These are phyloP conservation scores for Lodderomyces metapsilosis DNA, from an alignment of 1,139 yeast genomes.

Conservation along the genomic window DNA sequence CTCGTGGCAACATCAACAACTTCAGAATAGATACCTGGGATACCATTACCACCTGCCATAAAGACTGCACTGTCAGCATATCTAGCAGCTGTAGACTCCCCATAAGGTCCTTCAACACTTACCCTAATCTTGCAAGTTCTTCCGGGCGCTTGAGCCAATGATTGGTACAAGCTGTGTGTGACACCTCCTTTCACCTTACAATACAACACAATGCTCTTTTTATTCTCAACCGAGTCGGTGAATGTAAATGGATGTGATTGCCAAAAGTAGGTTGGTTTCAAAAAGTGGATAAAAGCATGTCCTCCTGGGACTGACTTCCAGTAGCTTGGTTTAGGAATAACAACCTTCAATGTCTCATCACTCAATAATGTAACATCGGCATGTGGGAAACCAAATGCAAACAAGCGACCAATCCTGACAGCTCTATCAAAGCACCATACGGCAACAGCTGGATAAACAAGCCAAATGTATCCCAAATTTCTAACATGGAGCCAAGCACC, in stretches of 20 bases:
- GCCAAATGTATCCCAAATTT: slow-evolving; percentile 38
- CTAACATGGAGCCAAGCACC: slow-evolving; percentile 45
- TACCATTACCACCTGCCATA: slow-evolving; percentile 45
- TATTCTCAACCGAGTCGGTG: slow-evolving; percentile 22
- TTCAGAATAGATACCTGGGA: slow-evolving; percentile 44
- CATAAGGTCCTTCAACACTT: slow-evolving; percentile 44
- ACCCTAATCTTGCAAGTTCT: slow-evolving; percentile 28
- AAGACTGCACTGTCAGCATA: slow-evolving; percentile 38
- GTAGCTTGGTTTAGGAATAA: slow-evolving; percentile 37
- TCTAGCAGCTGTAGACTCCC: slow-evolving; percentile 29
- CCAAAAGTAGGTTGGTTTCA: slow-evolving; percentile 38
- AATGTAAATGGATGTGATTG: slow-evolving; percentile 46
- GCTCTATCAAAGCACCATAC: slow-evolving; percentile 46
- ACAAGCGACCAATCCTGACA: slow-evolving; percentile 34
- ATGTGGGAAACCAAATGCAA: slow-evolving; percentile 38
- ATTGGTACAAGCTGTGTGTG: slow-evolving; percentile 32
- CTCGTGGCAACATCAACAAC: slow-evolving; percentile 23
- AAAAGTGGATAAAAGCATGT: slow-evolving; percentile 50
- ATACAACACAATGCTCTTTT: slow-evolving; percentile 25
- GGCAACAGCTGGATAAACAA: slow-evolving; percentile 38
- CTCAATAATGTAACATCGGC: slow-evolving; percentile 33
- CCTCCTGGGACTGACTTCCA: slow-evolving; percentile 51
- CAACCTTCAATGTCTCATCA: slow-evolving; percentile 41
- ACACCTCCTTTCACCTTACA: slow-evolving; percentile 39
- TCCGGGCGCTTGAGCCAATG: slow-evolving; percentile 29